A percentile compares a stretch with the other conserved stretches of the same genome.
Conservation (phyloP, 1,139 yeast genomes). For the Candida gigantensis region DNA sequence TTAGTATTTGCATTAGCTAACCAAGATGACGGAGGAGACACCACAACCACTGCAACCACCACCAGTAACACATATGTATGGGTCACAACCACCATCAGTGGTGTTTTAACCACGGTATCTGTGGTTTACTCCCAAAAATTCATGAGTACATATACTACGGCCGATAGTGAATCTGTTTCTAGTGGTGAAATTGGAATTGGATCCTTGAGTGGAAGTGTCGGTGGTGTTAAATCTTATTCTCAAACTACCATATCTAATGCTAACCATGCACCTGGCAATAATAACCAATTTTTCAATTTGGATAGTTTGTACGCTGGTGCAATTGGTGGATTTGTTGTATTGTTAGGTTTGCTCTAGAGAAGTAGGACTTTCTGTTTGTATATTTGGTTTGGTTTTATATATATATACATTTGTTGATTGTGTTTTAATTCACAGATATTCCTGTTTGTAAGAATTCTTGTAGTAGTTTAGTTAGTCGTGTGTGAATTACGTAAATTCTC, state of each 20-base stretch:
- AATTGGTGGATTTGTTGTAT: constrained; percentile 8
- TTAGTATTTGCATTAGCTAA: constrained; percentile 22
- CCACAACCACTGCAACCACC: constrained; percentile 19
- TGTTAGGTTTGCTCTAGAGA: constrained; percentile 12
- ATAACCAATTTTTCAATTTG: not conserved
- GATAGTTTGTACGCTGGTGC: constrained; percentile 10
- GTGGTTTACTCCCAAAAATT: constrained; percentile 35
- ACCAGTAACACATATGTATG: constrained; percentile 26
- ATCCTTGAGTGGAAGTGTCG: constrained; percentile 33
- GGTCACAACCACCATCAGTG: constrained; percentile 38
- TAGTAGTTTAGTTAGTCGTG: constrained; percentile 5
- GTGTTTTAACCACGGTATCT: constrained; percentile 29
- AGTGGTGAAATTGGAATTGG: constrained; percentile 43
- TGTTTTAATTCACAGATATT: too few species aligned
- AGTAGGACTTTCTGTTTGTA: too few species aligned
- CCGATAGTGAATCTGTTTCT: constrained; percentile 19
- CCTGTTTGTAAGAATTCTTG: constrained; percentile 11
- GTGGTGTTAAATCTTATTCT: constrained; percentile 34
- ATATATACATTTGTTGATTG: too few species aligned
- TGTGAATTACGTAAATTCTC: constrained; percentile 1
- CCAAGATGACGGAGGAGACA: constrained; percentile 22
- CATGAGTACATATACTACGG: constrained; percentile 24
- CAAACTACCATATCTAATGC: constrained; percentile 25
- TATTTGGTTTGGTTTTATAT: too few species aligned
- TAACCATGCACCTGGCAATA: constrained; percentile 5